Evolutionary conservation across 495 filamentous ascomycete genomes (phyloP).

Genomic region (Hypoxylon rickii): DNA sequence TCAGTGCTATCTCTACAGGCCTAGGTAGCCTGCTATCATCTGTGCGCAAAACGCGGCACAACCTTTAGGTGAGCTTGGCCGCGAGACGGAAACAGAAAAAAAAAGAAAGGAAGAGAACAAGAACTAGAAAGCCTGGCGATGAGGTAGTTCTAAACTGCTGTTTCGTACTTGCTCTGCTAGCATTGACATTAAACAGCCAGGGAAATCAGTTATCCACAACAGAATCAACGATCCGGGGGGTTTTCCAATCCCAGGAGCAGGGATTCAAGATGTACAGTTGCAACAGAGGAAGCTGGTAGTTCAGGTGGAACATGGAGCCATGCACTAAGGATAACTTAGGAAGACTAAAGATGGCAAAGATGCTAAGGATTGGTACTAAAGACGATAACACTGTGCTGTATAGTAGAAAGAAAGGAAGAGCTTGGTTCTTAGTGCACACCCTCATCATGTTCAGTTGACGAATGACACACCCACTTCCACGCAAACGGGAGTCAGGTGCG

Average conservation of each 20-base stretch:
- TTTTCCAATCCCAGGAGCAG: slow-evolving; percentile 12
- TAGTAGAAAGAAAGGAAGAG: no score
- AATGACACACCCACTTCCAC: slow-evolving; percentile 26
- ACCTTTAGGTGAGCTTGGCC: slow-evolving; percentile 14
- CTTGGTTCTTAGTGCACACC: slow-evolving; percentile 34
- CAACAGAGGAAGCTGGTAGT: no score
- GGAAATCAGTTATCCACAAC: slow-evolving; percentile 12
- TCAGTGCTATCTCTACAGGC: neutral
- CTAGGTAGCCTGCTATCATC: slow-evolving; percentile 15
- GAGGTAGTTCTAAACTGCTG: no score
- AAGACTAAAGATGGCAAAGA: no score
- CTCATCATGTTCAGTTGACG: slow-evolving; percentile 10
- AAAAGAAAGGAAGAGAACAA: slow-evolving; percentile 1
- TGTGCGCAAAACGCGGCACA: slow-evolving; percentile 18
- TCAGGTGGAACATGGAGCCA: slow-evolving; percentile 27
- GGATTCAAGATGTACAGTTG: slow-evolving; percentile 14
- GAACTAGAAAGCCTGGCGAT: slow-evolving; percentile 16
- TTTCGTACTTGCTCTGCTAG: slow-evolving; percentile 27
- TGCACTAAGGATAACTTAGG: slow-evolving; percentile 2
- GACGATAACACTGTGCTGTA: no score
- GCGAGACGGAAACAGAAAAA: slow-evolving; percentile 19
- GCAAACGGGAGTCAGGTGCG: slow-evolving; percentile 8
- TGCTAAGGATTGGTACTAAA: no score
- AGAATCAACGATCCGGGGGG: neutral
- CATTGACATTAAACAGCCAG: slow-evolving; percentile 12